Evolutionary conservation across 768 basidiomycete genomes (phyloP).

Genomic region (Hypholoma sublateritium): DNA sequence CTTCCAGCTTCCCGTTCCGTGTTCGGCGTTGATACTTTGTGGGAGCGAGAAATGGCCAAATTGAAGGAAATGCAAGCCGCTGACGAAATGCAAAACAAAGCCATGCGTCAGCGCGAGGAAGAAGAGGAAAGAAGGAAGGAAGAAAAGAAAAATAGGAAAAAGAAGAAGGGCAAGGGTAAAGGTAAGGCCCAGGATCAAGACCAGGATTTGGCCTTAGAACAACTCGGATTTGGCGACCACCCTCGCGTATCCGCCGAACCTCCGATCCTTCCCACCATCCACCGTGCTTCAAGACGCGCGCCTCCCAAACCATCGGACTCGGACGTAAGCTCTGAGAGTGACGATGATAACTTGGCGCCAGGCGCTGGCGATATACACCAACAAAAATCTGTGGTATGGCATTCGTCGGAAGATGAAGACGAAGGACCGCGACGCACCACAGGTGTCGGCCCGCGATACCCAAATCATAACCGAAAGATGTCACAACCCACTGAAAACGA

Average conservation of each 20-base stretch:
- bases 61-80: slow-evolving; percentile 72
- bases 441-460: slow-evolving; percentile 58
- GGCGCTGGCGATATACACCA: slow-evolving; percentile 12
- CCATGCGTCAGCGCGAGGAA: slow-evolving; percentile 43
- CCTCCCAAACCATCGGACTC: slow-evolving; percentile 41
- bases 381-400: slow-evolving; percentile 39
- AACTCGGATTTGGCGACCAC: background rate
- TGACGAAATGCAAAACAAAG: slow-evolving; percentile 62
- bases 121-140: slow-evolving; percentile 45
- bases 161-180: slow-evolving; percentile 39
- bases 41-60: slow-evolving; percentile 87
- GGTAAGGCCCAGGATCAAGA: slow-evolving; percentile 9
- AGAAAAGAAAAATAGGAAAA: slow-evolving; percentile 49
- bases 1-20: slow-evolving; percentile 61
- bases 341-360: slow-evolving; percentile 20
- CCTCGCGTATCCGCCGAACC: slow-evolving; percentile 23
- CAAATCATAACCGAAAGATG: slow-evolving; percentile 25
- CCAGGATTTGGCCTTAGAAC: background rate
- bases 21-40: slow-evolving; percentile 90
- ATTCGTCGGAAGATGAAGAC: slow-evolving; percentile 69
- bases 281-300: slow-evolving; percentile 35
- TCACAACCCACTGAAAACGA: slow-evolving; percentile 39
- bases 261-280: slow-evolving; percentile 44
- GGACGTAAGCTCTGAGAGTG: slow-evolving; percentile 53
- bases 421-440: slow-evolving; percentile 52